Evolutionary conservation across 176 grass and related monocot species (phyloP).

Genomic region (Poa annua): DNA sequence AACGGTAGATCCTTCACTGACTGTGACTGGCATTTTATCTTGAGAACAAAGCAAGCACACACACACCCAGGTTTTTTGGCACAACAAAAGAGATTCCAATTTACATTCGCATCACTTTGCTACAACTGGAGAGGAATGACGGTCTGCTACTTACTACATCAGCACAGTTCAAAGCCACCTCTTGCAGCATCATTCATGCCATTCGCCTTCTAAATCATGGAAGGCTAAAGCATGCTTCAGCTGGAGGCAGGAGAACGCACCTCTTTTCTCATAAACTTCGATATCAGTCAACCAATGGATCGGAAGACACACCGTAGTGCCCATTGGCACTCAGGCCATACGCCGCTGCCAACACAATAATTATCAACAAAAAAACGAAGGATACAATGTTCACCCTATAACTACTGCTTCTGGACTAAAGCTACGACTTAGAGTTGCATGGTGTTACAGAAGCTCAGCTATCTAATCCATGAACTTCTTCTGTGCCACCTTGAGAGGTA

Average conservation of each 20-base stretch:
- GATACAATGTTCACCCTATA: conserved; percentile 15
- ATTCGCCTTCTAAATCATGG: not conserved
- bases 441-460: not conserved
- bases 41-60: too few relatives aligned
- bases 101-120: too few relatives aligned
- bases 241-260: not conserved
- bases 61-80: too few relatives aligned
- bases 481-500: conserved; percentile 22
- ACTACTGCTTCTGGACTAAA: conserved; percentile 23
- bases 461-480: not conserved
- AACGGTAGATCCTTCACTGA: too few relatives aligned
- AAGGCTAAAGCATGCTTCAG: not conserved
- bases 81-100: too few relatives aligned
- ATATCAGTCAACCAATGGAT: not conserved
- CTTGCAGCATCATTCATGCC: too few relatives aligned
- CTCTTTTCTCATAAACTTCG: not conserved
- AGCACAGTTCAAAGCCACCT: too few relatives aligned
- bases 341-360: not conserved
- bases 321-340: not conserved
- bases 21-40: too few relatives aligned
- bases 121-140: too few relatives aligned
- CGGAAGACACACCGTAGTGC: not conserved
- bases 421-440: conserved; percentile 19
- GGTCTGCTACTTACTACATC: too few relatives aligned
- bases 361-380: conserved; percentile 22